Evolutionary conservation across 192 early-diverging fungal genomes (phyloP).

Genomic region (Cetraspora pellucida): DNA sequence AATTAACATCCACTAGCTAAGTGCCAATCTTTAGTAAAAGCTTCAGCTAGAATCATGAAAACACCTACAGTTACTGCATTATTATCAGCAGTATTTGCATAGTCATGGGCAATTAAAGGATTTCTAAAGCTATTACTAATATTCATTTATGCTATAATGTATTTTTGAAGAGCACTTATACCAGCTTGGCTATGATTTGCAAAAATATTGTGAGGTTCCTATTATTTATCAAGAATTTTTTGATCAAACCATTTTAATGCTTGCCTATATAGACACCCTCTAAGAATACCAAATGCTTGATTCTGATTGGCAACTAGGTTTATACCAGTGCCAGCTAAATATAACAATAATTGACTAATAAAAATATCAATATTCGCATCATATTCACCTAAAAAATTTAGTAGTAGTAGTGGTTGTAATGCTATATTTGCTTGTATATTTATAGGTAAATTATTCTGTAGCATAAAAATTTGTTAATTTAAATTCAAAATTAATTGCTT

Average conservation of each 20-base stretch:
- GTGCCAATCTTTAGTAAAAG: neutral
- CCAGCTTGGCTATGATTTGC: neutral
- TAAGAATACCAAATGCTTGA: conserved; percentile 1
- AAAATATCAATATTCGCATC: no score
- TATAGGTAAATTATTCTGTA: no score
- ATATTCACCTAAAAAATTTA: no score
- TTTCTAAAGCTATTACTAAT: conserved; percentile 13
- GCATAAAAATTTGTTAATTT: no score
- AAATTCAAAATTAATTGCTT: no score
- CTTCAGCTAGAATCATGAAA: conserved; percentile 2
- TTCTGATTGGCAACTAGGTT: neutral
- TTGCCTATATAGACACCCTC: neutral
- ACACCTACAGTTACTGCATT: neutral
- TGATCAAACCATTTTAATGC: conserved; percentile 2
- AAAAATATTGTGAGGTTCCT: neutral
- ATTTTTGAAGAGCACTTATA: neutral
- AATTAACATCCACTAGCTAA: neutral
- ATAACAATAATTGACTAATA: no score
- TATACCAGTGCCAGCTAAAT: no score
- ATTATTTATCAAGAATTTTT: neutral
- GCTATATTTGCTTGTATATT: no score
- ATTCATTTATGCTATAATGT: neutral
- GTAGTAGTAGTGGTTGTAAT: no score
- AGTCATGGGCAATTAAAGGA: neutral
- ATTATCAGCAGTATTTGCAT: neutral